Evolutionary conservation across 1,139 yeast species (phyloP).

Genomic region (Yarrowia galli): DNA sequence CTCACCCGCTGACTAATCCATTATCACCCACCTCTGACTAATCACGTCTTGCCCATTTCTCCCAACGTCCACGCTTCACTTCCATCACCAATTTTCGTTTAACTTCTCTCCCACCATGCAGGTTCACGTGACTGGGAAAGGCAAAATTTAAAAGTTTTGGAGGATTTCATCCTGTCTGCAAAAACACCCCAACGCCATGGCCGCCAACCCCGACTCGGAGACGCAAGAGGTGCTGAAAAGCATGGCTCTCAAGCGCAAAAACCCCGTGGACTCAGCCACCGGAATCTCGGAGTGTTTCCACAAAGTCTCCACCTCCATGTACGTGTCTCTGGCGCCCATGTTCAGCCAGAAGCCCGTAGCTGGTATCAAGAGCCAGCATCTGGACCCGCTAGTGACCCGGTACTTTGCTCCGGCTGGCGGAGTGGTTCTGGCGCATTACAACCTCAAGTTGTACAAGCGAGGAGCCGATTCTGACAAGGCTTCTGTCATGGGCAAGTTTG

Average conservation of each 20-base stretch:
- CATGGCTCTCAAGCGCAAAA: conserved; percentile 41
- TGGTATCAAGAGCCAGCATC: conserved; percentile 85
- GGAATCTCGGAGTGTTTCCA: conserved; percentile 68
- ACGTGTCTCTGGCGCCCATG: conserved; percentile 86
- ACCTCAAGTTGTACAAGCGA: conserved; percentile 58
- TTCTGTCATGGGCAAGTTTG: conserved; percentile 65
- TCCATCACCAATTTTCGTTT: background rate
- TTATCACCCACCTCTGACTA: too few species aligned
- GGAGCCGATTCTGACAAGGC: conserved; percentile 43
- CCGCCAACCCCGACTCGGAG: background rate
- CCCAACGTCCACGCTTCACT: too few species aligned
- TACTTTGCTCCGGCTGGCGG: conserved; percentile 78
- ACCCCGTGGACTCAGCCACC: conserved; percentile 48
- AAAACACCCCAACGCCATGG: conserved; percentile 23
- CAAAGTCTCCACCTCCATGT: conserved; percentile 66
- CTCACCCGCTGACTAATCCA: too few species aligned
- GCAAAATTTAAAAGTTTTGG: conserved; percentile 19
- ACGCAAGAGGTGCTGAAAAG: conserved; percentile 37
- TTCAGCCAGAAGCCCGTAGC: conserved; percentile 70
- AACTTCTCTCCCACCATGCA: conserved; percentile 15
- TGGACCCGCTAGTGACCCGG: conserved; percentile 88
- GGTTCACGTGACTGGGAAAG: conserved; percentile 25
- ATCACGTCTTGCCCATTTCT: too few species aligned
- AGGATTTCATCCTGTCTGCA: conserved; percentile 14
- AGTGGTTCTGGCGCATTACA: conserved; percentile 79